Percentiles rank a stretch among this genome's conserved stretches.
Conservation (phyloP, 2,329 filamentous ascomycete genomes). For the Alternaria conjuncta region DNA sequence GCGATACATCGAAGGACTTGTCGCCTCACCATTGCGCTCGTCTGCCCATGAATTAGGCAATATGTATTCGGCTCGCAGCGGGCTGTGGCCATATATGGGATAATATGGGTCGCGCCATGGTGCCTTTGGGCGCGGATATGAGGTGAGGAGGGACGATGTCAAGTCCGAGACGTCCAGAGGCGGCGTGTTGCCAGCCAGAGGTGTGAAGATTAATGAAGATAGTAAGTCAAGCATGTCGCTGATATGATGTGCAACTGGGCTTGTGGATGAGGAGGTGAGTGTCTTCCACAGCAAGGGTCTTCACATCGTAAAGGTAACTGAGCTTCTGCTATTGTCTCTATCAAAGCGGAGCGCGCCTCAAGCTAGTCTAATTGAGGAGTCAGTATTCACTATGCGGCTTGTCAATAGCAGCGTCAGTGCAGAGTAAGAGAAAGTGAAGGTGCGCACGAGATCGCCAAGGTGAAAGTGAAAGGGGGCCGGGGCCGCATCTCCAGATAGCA, state of each 20-base stretch:
- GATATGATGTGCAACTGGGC: not conserved
- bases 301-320: not conserved
- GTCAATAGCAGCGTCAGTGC: not conserved
- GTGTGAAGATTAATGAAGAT: not conserved
- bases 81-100: not conserved
- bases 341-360: not conserved
- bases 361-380: not conserved
- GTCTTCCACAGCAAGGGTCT: not conserved
- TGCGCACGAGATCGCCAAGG: not conserved
- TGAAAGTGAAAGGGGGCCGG: not conserved
- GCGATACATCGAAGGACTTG: not conserved
- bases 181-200: not conserved
- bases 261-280: not conserved
- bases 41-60: not conserved
- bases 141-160: not conserved
- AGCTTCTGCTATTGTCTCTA: not conserved
- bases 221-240: not conserved
- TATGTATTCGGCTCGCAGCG: not conserved
- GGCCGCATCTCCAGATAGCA: not conserved
- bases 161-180: not conserved
- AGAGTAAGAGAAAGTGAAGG: not conserved
- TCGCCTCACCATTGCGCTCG: not conserved
- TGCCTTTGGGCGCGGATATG: not conserved
- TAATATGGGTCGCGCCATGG: not conserved
- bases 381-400: not conserved